Base-by-base conservation (phyloP, 257 asterid genomes). In the Dorcoceras hygrometricum region DNA sequence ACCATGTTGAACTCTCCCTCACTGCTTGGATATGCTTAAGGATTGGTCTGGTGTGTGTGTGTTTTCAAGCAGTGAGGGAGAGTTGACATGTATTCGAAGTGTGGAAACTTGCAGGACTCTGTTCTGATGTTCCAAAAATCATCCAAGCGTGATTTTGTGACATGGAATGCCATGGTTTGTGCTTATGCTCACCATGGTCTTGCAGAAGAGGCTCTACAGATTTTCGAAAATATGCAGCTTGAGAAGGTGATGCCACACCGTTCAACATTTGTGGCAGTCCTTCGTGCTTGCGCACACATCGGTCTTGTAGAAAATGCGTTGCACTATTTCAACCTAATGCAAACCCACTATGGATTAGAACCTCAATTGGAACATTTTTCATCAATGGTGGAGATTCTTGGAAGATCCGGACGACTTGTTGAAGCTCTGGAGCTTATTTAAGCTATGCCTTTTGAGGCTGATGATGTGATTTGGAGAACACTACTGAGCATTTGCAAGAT, bases 21-120 rank as follows among this genome's bases (percentile, higher is more conserved):
- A n/a, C n/a, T n/a, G n/a, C n/a, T n/a, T n/a, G n/a, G n/a, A n/a
- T n/a, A n/a, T n/a, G n/a, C n/a, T 92, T 23, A 83, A 80, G 77
- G 98, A 92, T n/a, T n/a, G n/a, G n/a, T n/a, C n/a, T n/a, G n/a
- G n/a, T n/a, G n/a, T n/a, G n/a, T n/a, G n/a, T n/a, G n/a, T n/a
- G n/a, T n/a, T n/a, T n/a, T n/a, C n/a, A n/a, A n/a, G n/a, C n/a
- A n/a, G n/a, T n/a, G n/a, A n/a, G n/a, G n/a, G n/a, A n/a, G n/a
- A 29, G 98, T 92, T 29, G 98, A 92, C 81, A 92, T 92, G 98
- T 92, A 92, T 59, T 89, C 98, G 0, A 92, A 92, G 63, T 89
- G 98, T 53, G 98, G 97, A 65, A 77, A 80, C 83, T 61, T 89
- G 93, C 76, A 80, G 23, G 98, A 87, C 61, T 84, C 91, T 1